Evolutionary conservation across 441 rosid species (phyloP).

Genomic region (Eutrema salsugineum): DNA sequence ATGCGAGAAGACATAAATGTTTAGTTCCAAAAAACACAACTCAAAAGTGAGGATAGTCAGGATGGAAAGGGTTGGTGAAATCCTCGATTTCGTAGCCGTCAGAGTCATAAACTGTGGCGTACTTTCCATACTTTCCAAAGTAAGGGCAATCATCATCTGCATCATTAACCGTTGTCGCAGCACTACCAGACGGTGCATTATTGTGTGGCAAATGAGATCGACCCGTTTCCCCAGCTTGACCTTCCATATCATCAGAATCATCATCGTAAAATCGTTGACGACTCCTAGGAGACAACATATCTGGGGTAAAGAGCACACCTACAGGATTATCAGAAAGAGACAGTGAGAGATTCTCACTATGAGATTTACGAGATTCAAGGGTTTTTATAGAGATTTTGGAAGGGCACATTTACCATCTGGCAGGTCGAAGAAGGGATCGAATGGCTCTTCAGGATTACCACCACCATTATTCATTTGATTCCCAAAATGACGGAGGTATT

Average conservation of each 20-base stretch:
- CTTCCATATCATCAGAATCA: not conserved
- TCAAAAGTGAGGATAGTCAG: slow-evolving; percentile 14
- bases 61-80: slow-evolving; percentile 21
- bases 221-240: not conserved
- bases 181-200: not conserved
- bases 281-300: slow-evolving; percentile 21
- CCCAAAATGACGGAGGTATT: not conserved
- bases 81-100: slow-evolving; percentile 22
- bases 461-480: not conserved
- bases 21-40: slow-evolving; percentile 4
- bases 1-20: not conserved
- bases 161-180: not conserved
- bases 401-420: slow-evolving; percentile 31
- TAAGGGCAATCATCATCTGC: not conserved
- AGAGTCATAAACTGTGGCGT: not conserved
- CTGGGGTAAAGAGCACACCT: slow-evolving; percentile 12
- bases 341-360: too few relatives aligned
- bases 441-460: not conserved
- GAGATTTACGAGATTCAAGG: not conserved
- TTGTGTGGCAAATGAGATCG: not conserved
- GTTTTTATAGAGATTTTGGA: not conserved
- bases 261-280: slow-evolving; percentile 15
- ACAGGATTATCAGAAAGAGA: slow-evolving; percentile 4
- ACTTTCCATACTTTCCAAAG: slow-evolving; percentile 20
- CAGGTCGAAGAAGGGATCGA: slow-evolving; percentile 28